phyloP scores from a whole-genome alignment of 2,329 filamentous ascomycete species.

The Talaromyces sp. region DNA sequence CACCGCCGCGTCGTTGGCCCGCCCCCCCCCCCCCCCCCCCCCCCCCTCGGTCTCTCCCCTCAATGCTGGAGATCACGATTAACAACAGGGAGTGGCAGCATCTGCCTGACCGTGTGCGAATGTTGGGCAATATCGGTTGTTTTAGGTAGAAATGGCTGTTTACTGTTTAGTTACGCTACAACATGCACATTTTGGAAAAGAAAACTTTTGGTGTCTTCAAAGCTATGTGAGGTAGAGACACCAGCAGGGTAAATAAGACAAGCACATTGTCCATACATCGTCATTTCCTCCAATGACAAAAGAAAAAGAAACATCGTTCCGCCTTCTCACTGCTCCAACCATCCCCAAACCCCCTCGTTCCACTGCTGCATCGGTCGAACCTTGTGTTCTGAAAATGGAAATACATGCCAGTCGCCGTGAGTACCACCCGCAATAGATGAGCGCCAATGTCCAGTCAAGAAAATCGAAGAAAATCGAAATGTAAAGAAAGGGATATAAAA shows the following conservation, averaged over 20 bases:
- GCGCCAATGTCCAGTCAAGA: neutral
- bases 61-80: neutral
- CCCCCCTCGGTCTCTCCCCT: neutral
- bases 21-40: neutral
- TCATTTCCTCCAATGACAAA: neutral
- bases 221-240: neutral
- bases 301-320: neutral
- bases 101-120: neutral
- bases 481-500: conserved; percentile 6
- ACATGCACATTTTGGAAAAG: neutral
- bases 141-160: neutral
- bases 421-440: neutral
- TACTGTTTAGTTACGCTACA: neutral
- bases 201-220: neutral
- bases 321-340: neutral
- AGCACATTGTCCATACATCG: neutral
- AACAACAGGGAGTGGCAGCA: neutral
- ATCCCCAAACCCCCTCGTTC: neutral
- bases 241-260: neutral
- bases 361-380: neutral
- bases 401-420: neutral
- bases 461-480: neutral
- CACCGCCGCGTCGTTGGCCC: too few species aligned
- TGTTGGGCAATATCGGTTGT: neutral
- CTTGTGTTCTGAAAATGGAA: neutral